Conservation (phyloP, 768 basidiomycete species). For the Tephrocybe sp. region DNA sequence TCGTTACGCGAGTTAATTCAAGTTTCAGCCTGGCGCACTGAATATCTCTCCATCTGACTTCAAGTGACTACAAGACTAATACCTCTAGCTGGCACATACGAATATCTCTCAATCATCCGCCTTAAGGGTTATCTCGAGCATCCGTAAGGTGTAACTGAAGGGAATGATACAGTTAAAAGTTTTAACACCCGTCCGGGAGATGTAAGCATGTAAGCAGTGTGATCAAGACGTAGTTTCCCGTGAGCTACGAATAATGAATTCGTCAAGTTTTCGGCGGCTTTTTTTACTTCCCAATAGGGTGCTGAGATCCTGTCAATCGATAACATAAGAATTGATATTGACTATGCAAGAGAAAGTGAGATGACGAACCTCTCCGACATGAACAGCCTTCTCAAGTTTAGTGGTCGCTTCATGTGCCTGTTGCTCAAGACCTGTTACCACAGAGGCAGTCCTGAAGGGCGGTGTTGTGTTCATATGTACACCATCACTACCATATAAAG, state of each 20-base stretch:
- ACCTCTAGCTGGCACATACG: too few species aligned
- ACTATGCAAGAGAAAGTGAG: background rate
- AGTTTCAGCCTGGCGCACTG: too few species aligned
- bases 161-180: too few species aligned
- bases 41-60: too few species aligned
- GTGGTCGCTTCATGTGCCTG: slow-evolving; percentile 3
- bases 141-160: too few species aligned
- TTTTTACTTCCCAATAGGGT: slow-evolving; percentile 3
- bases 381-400: slow-evolving; percentile 2
- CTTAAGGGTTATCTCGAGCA: too few species aligned
- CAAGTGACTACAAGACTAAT: too few species aligned
- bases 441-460: background rate
- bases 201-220: too few species aligned
- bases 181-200: too few species aligned
- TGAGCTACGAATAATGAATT: slow-evolving; percentile 13
- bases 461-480: slow-evolving; percentile 7
- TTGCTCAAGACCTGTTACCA: background rate
- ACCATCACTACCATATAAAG: background rate
- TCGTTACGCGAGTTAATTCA: too few species aligned
- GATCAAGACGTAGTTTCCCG: background rate
- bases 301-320: background rate
- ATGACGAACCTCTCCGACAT: slow-evolving; percentile 4
- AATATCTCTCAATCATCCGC: too few species aligned
- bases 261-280: slow-evolving; percentile 9
- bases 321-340: background rate